Conservation (phyloP, 1,284 basidiomycete species). For the Cutaneotrichosporon daszewskae region DNA sequence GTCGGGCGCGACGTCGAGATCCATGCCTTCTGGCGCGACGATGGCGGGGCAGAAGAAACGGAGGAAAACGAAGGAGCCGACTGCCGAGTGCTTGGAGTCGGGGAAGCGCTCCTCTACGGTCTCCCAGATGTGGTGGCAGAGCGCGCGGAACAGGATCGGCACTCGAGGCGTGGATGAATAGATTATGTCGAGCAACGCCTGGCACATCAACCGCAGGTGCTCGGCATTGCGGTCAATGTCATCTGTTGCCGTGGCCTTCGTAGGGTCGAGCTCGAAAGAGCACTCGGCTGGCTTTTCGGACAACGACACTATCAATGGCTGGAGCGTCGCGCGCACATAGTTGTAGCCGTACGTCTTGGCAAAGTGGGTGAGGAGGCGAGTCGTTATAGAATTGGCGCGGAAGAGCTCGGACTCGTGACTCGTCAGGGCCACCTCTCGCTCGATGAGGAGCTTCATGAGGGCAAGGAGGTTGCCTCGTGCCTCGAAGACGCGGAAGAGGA, state of each 20-base stretch:
- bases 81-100: conserved; percentile 73
- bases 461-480: conserved; percentile 62
- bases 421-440: conserved; percentile 71
- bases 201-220: conserved; percentile 67
- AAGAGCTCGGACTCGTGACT: conserved; percentile 73
- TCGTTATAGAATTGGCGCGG: conserved; percentile 77
- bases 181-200: conserved; percentile 70
- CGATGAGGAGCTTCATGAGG: conserved; percentile 75
- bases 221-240: conserved; percentile 64
- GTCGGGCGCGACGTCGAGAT: conserved; percentile 69
- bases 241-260: conserved; percentile 55
- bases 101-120: conserved; percentile 76
- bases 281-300: conserved; percentile 63
- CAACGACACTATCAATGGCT: conserved; percentile 70
- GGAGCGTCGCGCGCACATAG: conserved; percentile 70
- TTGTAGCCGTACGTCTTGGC: conserved; percentile 81
- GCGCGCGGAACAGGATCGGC: conserved; percentile 77
- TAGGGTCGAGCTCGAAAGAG: conserved; percentile 72
- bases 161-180: conserved; percentile 63
- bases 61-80: conserved; percentile 87
- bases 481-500: conserved; percentile 82
- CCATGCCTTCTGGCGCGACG: conserved; percentile 75
- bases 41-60: conserved; percentile 70
- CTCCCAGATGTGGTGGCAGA: conserved; percentile 76
- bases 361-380: conserved; percentile 75